Base-by-base conservation (phyloP, 1,284 basidiomycete genomes). In the Puccinia triticina region DNA sequence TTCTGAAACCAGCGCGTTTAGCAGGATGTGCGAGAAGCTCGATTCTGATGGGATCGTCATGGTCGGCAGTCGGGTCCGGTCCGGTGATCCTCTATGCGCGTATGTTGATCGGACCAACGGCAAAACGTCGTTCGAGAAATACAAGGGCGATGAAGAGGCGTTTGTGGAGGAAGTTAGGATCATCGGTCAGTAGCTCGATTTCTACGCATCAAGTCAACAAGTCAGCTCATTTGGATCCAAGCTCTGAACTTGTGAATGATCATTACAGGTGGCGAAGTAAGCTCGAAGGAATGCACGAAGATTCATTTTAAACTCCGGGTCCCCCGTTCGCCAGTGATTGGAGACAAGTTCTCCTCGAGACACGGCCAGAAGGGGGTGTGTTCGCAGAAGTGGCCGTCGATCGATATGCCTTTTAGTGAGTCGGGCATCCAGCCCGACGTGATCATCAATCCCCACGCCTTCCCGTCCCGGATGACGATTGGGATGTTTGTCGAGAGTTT, bases 311-410 rank as follows among this genome's bases (percentile, higher is more conserved):
- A 94, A 61, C 90, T 99, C 66, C 92, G 97, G 50, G 94, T 99
- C 85, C 93, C 95, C 32, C 94, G 97, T 86, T 91, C 95, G 11
- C 97, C 97, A 59, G 95, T 98, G 83, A 99, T 99, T 79, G 97
- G 97, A 69, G 97, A 99, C 90, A 99, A 99, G 89, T 99, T 99
- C 88, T 98, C 96, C 0, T 98, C 96, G 0, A 92, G 97, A 75
- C 97, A 99, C 88, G 97, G 97, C 64, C 97, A 99, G 88, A 99
- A 99, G 88, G 97, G 97, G 90, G 96, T 99, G 64, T 98, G 96
- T 87, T 98, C 96, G 80, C 97, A 99, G 87, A 98, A 98, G 88
- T 99, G 96, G 94, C 96, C 97, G 2, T 91, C 93, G 48, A 89
- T 98, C 84, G 97, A 99, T 87, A 98, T 99, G 97, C 97, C 97